Base-by-base conservation (phyloP, 2,329 filamentous ascomycete species). In the Eutypella sp. region DNA sequence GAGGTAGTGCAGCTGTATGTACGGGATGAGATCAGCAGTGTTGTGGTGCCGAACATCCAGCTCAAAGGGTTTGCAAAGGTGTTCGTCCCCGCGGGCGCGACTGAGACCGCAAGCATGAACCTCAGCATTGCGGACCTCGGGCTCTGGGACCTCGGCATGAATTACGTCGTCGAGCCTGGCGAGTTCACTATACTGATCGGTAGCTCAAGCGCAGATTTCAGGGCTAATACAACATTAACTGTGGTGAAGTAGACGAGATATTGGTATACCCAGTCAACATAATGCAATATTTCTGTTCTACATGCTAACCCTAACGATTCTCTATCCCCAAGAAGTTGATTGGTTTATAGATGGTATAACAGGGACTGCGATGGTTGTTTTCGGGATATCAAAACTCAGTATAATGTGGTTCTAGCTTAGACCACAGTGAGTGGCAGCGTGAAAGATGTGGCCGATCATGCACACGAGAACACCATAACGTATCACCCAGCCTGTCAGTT, bases 131-230 rank as follows among this genome's bases (percentile, higher is more conserved):
- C 60, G 18, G 69, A 77, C 40, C 62, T 79, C 51, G 78, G 78
- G 0, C 56, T 82, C 7, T 83, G 79, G 79, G 68, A 80, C 59
- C 55, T 65, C 11, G 69, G 65, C 27, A 85, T 87, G 81, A 67
- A 83, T 61, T 89, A 89, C 62, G 82, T 87, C 20, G 84, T 89
- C 31, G 86, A 89, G 71, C 77, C 78, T 3, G 85, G 85, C 2
- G 75, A 82, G 34, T 89, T 89, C 60, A 65, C 73, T 5, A 68
- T 87, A 9, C 69, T 74, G 45, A 75, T 84, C 15, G 85, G 84
- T n/a, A 73, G 69, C 44, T 77, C 75, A 20, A 84, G 80, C 53
- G 67, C 67, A 45, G 75, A 82, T 60, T 58, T 84, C 45, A 73
- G 73, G 51, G 69, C 68, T 0, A 82, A 79, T 56, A 71, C 72